Base-by-base conservation (phyloP, 2,329 filamentous ascomycete species). In the Phialocephala subalpina region DNA sequence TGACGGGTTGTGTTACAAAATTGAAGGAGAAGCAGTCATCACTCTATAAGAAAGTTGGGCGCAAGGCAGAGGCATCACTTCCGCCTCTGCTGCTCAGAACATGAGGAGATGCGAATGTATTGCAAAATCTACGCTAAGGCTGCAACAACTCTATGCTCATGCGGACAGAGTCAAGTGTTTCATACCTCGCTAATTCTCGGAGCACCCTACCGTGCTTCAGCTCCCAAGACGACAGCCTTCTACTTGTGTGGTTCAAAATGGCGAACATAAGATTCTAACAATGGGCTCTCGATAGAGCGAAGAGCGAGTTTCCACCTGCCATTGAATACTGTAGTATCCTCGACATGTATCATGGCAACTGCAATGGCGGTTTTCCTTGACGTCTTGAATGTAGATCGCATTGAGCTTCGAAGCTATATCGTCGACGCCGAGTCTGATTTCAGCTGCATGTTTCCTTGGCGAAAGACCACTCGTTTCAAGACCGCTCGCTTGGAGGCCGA, bases 161-260 rank as follows among this genome's bases (percentile, higher is more conserved):
- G n/a, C n/a, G n/a, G n/a, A n/a, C n/a, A n/a, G n/a, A n/a, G n/a
- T n/a, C n/a, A n/a, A n/a, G n/a, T n/a, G n/a, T n/a, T n/a, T n/a
- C n/a, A n/a, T n/a, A n/a, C n/a, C n/a, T n/a, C n/a, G n/a, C n/a
- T n/a, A n/a, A n/a, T n/a, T n/a, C n/a, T n/a, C n/a, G n/a, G n/a
- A n/a, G n/a, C n/a, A n/a, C n/a, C n/a, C n/a, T n/a, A n/a, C n/a
- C n/a, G n/a, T n/a, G n/a, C n/a, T n/a, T n/a, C n/a, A n/a, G n/a
- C n/a, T n/a, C 36, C 11, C 3, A 5, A 40, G 36, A 16, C 36
- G 36, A 16, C 36, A 40, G 36, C 11, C 36, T 16, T n/a, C 20
- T 45, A 45, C 42, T 45, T 18, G 16, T 45, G 16, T 20, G 42
- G n/a, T 35, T 55, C 20, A 27, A 58, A 38, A 14, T 58, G 56